Percentiles rank a stretch among this genome's conserved stretches.
phyloP scores from a whole-genome alignment of 768 basidiomycete genomes.

The Artomyces pyxidatus region DNA sequence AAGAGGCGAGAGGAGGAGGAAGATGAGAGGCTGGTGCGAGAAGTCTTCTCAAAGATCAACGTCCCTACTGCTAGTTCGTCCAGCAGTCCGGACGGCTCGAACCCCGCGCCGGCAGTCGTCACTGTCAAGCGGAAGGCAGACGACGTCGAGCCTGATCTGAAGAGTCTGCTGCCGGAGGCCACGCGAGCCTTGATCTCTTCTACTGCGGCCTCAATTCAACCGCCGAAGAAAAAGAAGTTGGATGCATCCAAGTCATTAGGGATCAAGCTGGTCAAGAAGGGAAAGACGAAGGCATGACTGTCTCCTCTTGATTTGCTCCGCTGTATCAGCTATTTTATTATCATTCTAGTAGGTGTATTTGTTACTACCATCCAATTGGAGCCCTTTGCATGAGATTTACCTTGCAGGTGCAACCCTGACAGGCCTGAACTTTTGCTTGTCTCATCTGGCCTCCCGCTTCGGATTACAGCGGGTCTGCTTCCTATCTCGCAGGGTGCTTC shows the following conservation, averaged over 20 bases:
- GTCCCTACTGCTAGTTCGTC: constrained; percentile 23
- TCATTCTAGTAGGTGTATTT: too few relatives aligned
- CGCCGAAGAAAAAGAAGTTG: constrained; percentile 54
- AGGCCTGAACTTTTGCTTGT: too few relatives aligned
- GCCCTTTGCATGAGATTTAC: too few relatives aligned
- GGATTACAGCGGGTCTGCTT: too few relatives aligned
- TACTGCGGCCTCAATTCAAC: constrained; percentile 33
- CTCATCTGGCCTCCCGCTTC: too few relatives aligned
- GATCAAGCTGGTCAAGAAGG: constrained; percentile 16
- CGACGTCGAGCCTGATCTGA: constrained; percentile 63
- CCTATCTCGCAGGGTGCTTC: too few relatives aligned
- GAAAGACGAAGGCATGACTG: constrained; percentile 1
- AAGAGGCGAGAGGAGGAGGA: constrained; percentile 74
- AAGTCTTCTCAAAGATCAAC: constrained; percentile 75
- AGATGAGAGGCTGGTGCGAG: constrained; percentile 83
- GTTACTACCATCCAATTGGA: too few relatives aligned
- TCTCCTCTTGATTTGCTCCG: background rate
- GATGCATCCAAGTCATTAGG: constrained; percentile 17
- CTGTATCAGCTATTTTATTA: too few relatives aligned
- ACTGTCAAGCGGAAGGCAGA: constrained; percentile 88
- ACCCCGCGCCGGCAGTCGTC: constrained; percentile 27
- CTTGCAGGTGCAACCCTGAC: too few relatives aligned
- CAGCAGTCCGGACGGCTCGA: constrained; percentile 14
- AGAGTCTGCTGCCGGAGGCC: constrained; percentile 59
- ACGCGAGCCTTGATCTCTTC: constrained; percentile 49